A percentile compares a stretch with the other conserved stretches of the same genome.
These are phyloP conservation scores for Chimonanthus salicifolius DNA, from an alignment of 164 flowering plant species.

Conservation along the genomic window DNA sequence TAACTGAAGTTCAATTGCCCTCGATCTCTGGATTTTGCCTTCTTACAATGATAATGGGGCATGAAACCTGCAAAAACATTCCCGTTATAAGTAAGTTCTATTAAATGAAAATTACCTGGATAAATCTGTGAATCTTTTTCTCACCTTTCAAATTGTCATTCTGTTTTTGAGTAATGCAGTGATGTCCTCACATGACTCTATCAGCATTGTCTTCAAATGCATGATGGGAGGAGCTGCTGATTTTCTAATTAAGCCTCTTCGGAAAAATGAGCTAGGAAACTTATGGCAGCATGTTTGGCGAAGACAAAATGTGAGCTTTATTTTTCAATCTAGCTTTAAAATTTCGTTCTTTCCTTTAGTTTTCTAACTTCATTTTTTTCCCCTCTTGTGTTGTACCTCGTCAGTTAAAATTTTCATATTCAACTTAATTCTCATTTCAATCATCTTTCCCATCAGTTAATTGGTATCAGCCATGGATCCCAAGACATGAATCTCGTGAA, in stretches of 20 bases:
- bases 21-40: slow-evolving; percentile 81
- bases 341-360: background rate
- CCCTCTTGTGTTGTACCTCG: background rate
- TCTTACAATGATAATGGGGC: slow-evolving; percentile 74
- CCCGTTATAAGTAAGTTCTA: slow-evolving; percentile 85
- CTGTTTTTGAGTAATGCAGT: slow-evolving; percentile 42
- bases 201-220: slow-evolving; percentile 75
- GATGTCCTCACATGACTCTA: slow-evolving; percentile 89
- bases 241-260: slow-evolving; percentile 86
- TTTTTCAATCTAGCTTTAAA: background rate
- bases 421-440: background rate
- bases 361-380: background rate
- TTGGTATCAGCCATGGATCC: slow-evolving; percentile 10
- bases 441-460: slow-evolving; percentile 24
- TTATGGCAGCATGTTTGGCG: slow-evolving; percentile 99
- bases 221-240: slow-evolving; percentile 95
- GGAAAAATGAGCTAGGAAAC: slow-evolving; percentile 85
- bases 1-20: slow-evolving; percentile 92
- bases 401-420: background rate
- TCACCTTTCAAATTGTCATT: background rate
- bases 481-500: slow-evolving; percentile 39
- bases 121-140: background rate
- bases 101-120: background rate
- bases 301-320: slow-evolving; percentile 63
- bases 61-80: slow-evolving; percentile 76